Conservation (phyloP, 2,329 filamentous ascomycete genomes). For the Fusarium sulawesiense region DNA sequence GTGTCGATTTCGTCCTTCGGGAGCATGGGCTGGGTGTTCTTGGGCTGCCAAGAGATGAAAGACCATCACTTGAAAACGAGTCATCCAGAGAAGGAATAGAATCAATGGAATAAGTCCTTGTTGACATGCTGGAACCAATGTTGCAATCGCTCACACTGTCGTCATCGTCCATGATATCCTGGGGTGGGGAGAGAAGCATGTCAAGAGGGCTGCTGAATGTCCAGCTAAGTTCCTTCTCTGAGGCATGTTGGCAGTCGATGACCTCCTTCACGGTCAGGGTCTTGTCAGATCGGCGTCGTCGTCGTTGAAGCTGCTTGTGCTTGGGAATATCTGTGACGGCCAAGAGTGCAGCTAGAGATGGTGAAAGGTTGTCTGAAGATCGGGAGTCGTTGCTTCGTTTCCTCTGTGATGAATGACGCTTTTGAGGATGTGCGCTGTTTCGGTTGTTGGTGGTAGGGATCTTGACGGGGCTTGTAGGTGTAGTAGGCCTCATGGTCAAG, state of each 20-base stretch:
- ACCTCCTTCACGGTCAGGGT: slow-evolving; percentile 67
- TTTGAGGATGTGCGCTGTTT: slow-evolving; percentile 51
- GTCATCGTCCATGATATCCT: slow-evolving; percentile 65
- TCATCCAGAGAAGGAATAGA: slow-evolving; percentile 70
- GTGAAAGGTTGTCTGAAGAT: slow-evolving; percentile 66
- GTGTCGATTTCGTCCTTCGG: slow-evolving; percentile 52
- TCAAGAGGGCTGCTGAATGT: slow-evolving; percentile 68
- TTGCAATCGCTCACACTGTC: slow-evolving; percentile 63
- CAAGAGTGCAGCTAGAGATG: slow-evolving; percentile 70
- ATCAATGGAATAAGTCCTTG: slow-evolving; percentile 68
- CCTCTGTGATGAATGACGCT: slow-evolving; percentile 54
- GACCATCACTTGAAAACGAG: slow-evolving; percentile 62
- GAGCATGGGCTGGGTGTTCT: slow-evolving; percentile 52
- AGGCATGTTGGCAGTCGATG: slow-evolving; percentile 64
- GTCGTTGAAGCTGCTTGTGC: slow-evolving; percentile 55
- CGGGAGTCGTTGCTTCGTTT: slow-evolving; percentile 56
- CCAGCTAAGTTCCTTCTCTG: slow-evolving; percentile 69
- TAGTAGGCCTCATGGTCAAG: slow-evolving; percentile 46
- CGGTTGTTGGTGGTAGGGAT: slow-evolving; percentile 61
- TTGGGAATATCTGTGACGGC: slow-evolving; percentile 71
- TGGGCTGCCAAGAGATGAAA: slow-evolving; percentile 64
- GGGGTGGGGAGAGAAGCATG: slow-evolving; percentile 68
- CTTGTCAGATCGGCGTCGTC: slow-evolving; percentile 44
- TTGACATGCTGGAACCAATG: slow-evolving; percentile 64
- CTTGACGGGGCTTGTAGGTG: slow-evolving; percentile 64